Evolutionary conservation across 768 basidiomycete species (phyloP).

Genomic region (Rhizopogon vinicolor): DNA sequence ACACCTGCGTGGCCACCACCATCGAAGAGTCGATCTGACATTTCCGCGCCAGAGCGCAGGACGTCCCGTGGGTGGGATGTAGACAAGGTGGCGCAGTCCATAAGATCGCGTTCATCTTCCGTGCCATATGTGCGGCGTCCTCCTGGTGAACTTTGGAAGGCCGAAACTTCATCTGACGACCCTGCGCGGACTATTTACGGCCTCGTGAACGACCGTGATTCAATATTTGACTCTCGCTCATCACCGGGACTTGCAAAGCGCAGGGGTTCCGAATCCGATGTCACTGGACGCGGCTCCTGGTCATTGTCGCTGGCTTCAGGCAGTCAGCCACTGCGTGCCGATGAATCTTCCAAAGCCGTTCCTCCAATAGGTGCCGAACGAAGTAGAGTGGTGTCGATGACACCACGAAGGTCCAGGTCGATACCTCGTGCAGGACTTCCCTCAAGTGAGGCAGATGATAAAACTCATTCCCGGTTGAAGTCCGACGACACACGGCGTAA

Average conservation of each 20-base stretch:
- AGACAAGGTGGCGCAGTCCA: slow-evolving; percentile 15
- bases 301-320: slow-evolving; percentile 21
- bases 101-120: slow-evolving; percentile 9
- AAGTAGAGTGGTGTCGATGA: slow-evolving; percentile 15
- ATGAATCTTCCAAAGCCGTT: slow-evolving; percentile 16
- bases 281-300: slow-evolving; percentile 6
- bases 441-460: not conserved
- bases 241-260: slow-evolving; percentile 18
- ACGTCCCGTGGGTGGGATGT: slow-evolving; percentile 10
- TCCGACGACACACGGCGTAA: not conserved
- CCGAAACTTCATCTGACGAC: slow-evolving; percentile 1
- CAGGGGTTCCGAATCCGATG: slow-evolving; percentile 4
- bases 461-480: not conserved
- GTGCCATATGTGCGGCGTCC: slow-evolving; percentile 15
- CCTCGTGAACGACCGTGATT: not conserved
- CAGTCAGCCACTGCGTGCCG: slow-evolving; percentile 19
- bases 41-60: slow-evolving; percentile 3
- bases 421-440: not conserved
- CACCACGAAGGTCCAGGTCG: slow-evolving; percentile 5
- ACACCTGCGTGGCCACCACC: slow-evolving; percentile 10
- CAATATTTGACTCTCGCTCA: not conserved
- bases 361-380: slow-evolving; percentile 28
- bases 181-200: slow-evolving; percentile 2
- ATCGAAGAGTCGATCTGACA: not conserved
- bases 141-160: slow-evolving; percentile 14